Conservation (phyloP, 2,329 filamentous ascomycete species). For the Hawksworthiomyces lignivorus region DNA sequence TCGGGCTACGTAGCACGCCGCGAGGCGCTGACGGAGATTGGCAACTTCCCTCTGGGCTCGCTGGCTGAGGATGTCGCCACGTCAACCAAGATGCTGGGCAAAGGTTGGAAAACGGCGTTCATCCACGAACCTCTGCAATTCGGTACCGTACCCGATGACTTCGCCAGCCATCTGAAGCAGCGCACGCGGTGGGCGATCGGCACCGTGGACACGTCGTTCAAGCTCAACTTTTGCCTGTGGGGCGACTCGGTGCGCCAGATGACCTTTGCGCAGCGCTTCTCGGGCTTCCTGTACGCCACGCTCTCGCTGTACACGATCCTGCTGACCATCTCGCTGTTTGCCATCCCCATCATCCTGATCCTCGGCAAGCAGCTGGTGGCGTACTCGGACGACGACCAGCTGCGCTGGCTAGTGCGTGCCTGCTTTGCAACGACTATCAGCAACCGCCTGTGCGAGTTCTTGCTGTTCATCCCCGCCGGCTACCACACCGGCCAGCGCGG, state of each 20-base stretch:
- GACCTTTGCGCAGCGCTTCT: constrained; percentile 49
- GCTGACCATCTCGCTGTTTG: constrained; percentile 44
- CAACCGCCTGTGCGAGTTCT: constrained; percentile 49
- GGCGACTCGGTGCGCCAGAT: constrained; percentile 45
- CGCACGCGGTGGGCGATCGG: constrained; percentile 48
- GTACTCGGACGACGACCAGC: constrained; percentile 42
- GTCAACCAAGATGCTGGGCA: constrained; percentile 50
- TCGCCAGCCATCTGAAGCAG: constrained; percentile 47
- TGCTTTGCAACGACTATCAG: constrained; percentile 43
- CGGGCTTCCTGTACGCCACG: constrained; percentile 49
- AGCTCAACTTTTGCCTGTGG: constrained; percentile 52
- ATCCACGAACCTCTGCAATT: constrained; percentile 53
- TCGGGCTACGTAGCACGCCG: constrained; percentile 54
- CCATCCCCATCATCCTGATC: constrained; percentile 51
- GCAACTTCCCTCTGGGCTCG: constrained; percentile 52
- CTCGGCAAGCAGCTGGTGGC: constrained; percentile 49
- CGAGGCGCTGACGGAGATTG: constrained; percentile 52
- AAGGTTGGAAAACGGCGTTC: constrained; percentile 55
- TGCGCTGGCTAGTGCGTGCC: constrained; percentile 50
- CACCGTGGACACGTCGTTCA: constrained; percentile 51
- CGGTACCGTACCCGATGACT: constrained; percentile 51
- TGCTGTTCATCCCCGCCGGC: constrained; percentile 51
- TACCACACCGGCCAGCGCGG: constrained; percentile 53
- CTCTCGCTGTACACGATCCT: constrained; percentile 47
- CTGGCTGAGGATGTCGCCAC: constrained; percentile 54